Evolutionary conservation across 495 filamentous ascomycete genomes (phyloP).

Genomic region (Letharia columbiana): DNA sequence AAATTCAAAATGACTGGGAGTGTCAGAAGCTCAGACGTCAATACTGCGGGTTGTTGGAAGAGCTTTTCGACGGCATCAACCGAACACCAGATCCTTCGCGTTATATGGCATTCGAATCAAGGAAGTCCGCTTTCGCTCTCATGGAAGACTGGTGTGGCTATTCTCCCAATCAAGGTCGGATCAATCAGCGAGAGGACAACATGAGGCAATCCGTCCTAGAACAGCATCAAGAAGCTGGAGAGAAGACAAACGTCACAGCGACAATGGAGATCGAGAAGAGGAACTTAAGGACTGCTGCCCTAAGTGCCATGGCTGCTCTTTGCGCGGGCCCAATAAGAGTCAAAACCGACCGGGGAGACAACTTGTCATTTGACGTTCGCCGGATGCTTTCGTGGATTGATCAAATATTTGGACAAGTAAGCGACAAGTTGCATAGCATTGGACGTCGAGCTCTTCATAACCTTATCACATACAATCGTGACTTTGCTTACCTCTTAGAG

Average conservation of each 20-base stretch:
- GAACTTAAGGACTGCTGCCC: conserved; percentile 77
- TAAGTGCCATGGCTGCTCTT: conserved; percentile 91
- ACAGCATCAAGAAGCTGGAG: conserved; percentile 55
- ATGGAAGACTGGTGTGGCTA: conserved; percentile 99
- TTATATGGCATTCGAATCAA: conserved; percentile 93
- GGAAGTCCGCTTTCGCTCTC: conserved; percentile 85
- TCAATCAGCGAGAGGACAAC: conserved; percentile 72
- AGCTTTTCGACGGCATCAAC: conserved; percentile 85
- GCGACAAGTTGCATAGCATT: conserved; percentile 86
- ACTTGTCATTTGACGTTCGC: conserved; percentile 81
- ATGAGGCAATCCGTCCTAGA: conserved; percentile 69
- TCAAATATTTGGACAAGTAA: conserved; percentile 80
- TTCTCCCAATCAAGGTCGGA: conserved; percentile 79
- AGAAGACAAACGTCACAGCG: conserved; percentile 66
- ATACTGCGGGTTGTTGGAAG: conserved; percentile 89
- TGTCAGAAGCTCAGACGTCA: conserved; percentile 87
- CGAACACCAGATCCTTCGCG: conserved; percentile 73
- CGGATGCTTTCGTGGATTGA: conserved; percentile 93
- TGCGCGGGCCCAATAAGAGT: conserved; percentile 88
- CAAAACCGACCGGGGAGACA: conserved; percentile 71
- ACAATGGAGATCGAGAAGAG: conserved; percentile 95
- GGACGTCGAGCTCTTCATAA: conserved; percentile 85
- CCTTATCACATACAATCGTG: conserved; percentile 80
- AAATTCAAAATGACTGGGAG: conserved; percentile 93
- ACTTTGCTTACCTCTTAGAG: conserved; percentile 73